Evolutionary conservation across 2,329 filamentous ascomycete genomes (phyloP).

Genomic region (Ramichloridium luteum): DNA sequence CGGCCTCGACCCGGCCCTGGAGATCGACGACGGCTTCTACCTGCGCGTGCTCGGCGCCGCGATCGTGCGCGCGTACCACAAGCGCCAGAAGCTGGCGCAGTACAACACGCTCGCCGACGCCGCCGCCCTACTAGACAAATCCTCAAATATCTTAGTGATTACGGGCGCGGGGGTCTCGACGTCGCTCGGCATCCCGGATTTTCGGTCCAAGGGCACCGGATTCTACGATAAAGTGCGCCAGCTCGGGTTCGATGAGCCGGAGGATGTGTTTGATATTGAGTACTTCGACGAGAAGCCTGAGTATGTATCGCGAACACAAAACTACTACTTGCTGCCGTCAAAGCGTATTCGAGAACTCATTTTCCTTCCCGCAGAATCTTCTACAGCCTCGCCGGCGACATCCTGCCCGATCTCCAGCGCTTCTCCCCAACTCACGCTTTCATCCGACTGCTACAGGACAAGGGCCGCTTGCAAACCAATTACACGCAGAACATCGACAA

Average conservation of each 20-base stretch:
- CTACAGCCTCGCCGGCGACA: constrained; percentile 82
- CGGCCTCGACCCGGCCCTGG: constrained; percentile 54
- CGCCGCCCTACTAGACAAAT: constrained; percentile 58
- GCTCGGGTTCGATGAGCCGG: constrained; percentile 64
- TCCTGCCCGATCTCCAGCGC: constrained; percentile 59
- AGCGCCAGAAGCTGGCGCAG: constrained; percentile 62
- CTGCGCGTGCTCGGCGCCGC: constrained; percentile 57
- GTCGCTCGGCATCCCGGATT: constrained; percentile 91
- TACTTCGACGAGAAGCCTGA: constrained; percentile 75
- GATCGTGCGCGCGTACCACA: constrained; percentile 67
- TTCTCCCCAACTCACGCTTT: constrained; percentile 92
- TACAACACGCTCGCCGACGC: constrained; percentile 87
- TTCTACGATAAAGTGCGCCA: constrained; percentile 77
- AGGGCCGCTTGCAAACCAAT: constrained; percentile 83
- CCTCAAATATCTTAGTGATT: constrained; percentile 79
- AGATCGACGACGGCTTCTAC: constrained; percentile 62
- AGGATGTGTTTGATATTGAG: constrained; percentile 88
- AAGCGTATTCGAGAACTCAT: too few species aligned
- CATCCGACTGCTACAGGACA: constrained; percentile 76
- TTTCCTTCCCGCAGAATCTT: constrained; percentile 60
- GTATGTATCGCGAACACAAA: too few species aligned
- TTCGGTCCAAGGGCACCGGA: constrained; percentile 83
- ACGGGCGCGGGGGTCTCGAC: constrained; percentile 96
- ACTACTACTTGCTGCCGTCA: too few species aligned
- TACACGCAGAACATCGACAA: constrained; percentile 99